phyloP scores from a whole-genome alignment of 2,329 filamentous ascomycete species.

The Phaeosphaeria sp. region DNA sequence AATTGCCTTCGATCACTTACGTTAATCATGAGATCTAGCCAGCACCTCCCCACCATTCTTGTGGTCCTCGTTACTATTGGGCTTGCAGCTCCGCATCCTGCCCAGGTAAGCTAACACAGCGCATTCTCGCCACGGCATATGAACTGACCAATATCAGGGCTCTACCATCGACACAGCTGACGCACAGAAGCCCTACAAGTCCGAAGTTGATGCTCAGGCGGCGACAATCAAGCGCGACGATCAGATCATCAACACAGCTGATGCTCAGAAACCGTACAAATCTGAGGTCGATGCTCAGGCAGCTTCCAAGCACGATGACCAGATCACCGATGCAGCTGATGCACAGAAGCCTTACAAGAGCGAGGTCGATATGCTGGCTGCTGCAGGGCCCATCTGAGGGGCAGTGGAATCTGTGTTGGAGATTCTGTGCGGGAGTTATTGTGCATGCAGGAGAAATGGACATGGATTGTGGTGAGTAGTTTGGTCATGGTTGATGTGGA shows the following conservation, averaged over 20 bases:
- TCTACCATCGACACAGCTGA: neutral
- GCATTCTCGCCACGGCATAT: neutral
- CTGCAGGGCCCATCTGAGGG: neutral
- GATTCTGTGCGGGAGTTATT: too few species aligned
- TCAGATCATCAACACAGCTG: neutral
- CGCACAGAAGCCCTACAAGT: neutral
- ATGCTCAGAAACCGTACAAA: too few species aligned
- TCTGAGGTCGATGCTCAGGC: too few species aligned
- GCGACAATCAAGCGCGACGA: neutral
- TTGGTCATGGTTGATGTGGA: too few species aligned
- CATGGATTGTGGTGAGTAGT: too few species aligned
- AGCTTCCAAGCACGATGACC: too few species aligned
- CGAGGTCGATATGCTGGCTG: neutral
- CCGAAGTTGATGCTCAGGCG: neutral
- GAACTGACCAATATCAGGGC: neutral
- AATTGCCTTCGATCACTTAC: too few species aligned
- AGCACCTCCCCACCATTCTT: neutral
- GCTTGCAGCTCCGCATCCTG: neutral
- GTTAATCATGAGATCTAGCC: neutral
- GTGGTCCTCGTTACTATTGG: neutral
- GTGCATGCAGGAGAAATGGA: too few species aligned
- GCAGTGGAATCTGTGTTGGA: too few species aligned
- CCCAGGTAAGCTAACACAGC: neutral
- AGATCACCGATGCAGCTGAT: too few species aligned
- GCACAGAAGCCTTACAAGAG: neutral